These are phyloP conservation scores for Trichosporon faecale DNA, from an alignment of 1,284 basidiomycete species.

Conservation along the genomic window DNA sequence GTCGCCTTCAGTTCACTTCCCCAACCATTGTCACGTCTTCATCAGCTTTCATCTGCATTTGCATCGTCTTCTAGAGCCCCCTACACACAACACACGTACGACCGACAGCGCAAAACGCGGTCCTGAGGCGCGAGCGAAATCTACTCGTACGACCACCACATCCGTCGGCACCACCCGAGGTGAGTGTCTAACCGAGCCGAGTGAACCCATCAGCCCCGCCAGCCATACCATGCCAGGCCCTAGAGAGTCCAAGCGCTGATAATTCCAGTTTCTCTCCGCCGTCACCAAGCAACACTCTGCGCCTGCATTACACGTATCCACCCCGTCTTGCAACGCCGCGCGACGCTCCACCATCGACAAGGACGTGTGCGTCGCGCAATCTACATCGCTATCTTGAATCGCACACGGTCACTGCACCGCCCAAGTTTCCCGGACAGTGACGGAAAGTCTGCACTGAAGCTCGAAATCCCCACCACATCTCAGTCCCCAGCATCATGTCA, in stretches of 20 bases:
- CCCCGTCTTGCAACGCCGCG: background rate
- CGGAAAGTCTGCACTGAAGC: background rate
- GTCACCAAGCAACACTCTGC: background rate
- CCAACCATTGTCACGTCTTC: background rate
- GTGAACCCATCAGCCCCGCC: background rate
- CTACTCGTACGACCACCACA: background rate
- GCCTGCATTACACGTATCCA: background rate
- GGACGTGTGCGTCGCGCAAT: conserved; percentile 1
- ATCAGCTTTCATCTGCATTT: background rate
- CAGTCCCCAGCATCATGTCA: conserved; percentile 17
- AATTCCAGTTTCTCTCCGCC: conserved; percentile 1
- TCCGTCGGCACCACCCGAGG: background rate
- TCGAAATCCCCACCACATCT: background rate
- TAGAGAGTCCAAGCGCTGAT: background rate
- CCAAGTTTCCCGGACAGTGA: background rate
- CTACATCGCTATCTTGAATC: background rate
- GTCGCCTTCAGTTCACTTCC: background rate
- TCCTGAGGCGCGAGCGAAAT: background rate
- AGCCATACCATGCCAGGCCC: background rate
- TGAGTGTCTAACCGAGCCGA: background rate
- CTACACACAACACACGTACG: background rate
- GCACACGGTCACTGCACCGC: background rate
- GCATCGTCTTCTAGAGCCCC: background rate
- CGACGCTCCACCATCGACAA: background rate
- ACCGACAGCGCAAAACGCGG: background rate